Evolutionary conservation across 805 yeast species (phyloP), one percentile per base, ranked within the genome.

Genomic region (Grigorovia humatica): DNA sequence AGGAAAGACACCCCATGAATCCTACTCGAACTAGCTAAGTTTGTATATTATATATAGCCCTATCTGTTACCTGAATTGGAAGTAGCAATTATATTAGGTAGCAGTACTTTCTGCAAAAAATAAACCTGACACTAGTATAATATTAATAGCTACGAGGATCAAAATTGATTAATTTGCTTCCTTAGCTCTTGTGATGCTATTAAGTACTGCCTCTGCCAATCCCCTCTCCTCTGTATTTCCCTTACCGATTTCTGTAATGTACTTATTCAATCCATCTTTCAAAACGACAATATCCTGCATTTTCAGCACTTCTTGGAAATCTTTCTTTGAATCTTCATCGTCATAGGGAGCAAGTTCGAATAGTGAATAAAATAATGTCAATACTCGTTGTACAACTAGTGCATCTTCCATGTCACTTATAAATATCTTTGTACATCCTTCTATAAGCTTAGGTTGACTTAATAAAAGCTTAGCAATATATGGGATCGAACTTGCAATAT

Each of bases 401-500:
- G 49, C 43, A 44, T 72, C 72, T 5, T 52, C 53, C 13, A 54
- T 46, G 50, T 72, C 73, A 1, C 59, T 58, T 1, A 49, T 50
- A 4, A 70, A 54, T 1, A 70, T 54, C 2, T 51, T 51, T 0
- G 58, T 46, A 8, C 67, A 54, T n/a, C 60, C 66, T 4, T 59
- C 53, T 0, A 66, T 51, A 4, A 71, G 55, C 9, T 59, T 55
- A 0, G 59, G 48, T 13, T 65, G 56, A 23, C 60, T 52, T 17
- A 65, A 53, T 15, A 71, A 54, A 32, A 62, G 66, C 20, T 60
- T 56, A 0, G 72, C 65, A 15, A 71, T 66, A 49, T 71, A 70
- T 1, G 71, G 70, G 19, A 71, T 55, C 1, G 64, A 58, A 2
- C 63, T 60, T 0, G 68, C 56, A 38, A 67, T 71, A 47, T 66